Evolutionary conservation across 192 early-diverging fungal species (phyloP), one percentile per base, ranked within the genome.

Genomic region (Coemansia asiatica): DNA sequence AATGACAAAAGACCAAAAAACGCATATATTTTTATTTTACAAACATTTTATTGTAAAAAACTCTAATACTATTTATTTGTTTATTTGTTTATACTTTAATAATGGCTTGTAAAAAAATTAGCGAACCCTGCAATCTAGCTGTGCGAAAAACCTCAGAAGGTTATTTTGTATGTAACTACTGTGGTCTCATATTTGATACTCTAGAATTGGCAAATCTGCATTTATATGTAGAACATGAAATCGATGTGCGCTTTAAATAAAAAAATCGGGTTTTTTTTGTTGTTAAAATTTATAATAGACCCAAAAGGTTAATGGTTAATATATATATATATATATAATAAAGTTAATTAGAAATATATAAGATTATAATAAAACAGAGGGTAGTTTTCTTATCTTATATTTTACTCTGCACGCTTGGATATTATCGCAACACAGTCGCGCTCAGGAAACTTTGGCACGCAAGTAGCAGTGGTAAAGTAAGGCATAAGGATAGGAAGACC

Each of bases 391-490:
- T n/a, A n/a, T n/a, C n/a, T n/a, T n/a, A n/a, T n/a, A n/a, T 28
- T 13, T 6, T 56, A 56, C 31, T 28, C 9, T 33, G 21, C 50
- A 44, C 76, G 76, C 46, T 67, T 73, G 33, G 66, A 60, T 21
- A 79, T 59, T 0, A 74, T n/a, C 4, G 63, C 71, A 13, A 68
- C 57, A 55, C 77, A 79, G 63, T 79, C 77, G 21, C 77, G 71
- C 15, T 79, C 71, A 4, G 77, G 77, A 26, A 61, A 79, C 29
- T 49, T 56, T 2, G 77, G 77, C 22, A 62, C 63, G 25, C 60
- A 67, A 16, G 71, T 79, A 25, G 63, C 47, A 0, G 67, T 44
- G 27, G 26, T 38, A 0, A 8, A n/a, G 36, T 58, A 38, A 0
- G 77, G 77, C 72, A 80, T 80, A 26, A 71, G 38, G 18, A 68